Conservation (phyloP, 2,329 filamentous ascomycete species). For the Penicillium paneum region DNA sequence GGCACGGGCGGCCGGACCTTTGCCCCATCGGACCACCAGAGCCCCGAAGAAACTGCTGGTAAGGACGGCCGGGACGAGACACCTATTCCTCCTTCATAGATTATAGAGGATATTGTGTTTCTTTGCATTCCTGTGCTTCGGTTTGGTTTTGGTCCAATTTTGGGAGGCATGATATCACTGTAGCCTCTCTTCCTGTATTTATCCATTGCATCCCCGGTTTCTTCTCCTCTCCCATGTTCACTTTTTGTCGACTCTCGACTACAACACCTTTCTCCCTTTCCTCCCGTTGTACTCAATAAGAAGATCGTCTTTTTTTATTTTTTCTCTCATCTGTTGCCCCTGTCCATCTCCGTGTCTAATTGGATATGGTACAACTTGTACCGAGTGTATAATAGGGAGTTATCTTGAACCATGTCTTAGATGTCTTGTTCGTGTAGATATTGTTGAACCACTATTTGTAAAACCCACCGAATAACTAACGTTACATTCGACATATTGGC, state of each 20-base stretch:
- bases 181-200: conserved; percentile 25
- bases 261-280: conserved; percentile 14
- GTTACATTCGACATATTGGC: background rate
- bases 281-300: conserved; percentile 27
- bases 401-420: conserved; percentile 3
- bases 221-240: conserved; percentile 21
- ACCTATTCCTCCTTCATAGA: conserved; percentile 23
- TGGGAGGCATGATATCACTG: conserved; percentile 25
- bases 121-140: conserved; percentile 14
- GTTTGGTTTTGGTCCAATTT: conserved; percentile 26
- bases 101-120: background rate
- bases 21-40: conserved; percentile 48
- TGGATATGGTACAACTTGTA: conserved; percentile 15
- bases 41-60: conserved; percentile 44
- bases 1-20: conserved; percentile 51
- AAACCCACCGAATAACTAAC: background rate
- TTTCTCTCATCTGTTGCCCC: background rate
- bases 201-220: conserved; percentile 23
- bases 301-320: conserved; percentile 17
- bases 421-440: background rate
- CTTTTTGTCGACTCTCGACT: conserved; percentile 9
- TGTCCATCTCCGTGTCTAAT: conserved; percentile 7
- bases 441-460: background rate
- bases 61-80: conserved; percentile 38
- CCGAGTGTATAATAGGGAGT: conserved; percentile 28